Evolutionary conservation across 805 yeast genomes (phyloP).

Genomic region (Pichia scutulata): DNA sequence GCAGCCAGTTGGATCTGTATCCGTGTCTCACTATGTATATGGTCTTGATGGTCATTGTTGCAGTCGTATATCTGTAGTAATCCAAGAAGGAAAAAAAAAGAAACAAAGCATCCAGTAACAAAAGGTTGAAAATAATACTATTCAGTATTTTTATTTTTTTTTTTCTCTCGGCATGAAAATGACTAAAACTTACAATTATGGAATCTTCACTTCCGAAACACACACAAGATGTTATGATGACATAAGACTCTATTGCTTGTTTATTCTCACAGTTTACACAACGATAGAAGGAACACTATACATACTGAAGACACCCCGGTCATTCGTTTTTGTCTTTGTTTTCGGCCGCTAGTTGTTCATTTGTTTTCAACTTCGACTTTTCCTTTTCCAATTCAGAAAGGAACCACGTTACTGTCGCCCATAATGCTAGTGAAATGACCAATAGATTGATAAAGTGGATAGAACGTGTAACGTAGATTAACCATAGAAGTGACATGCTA

Average conservation of each 20-base stretch:
- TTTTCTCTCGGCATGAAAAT: no score
- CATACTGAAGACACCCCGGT: neutral
- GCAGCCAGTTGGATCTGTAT: constrained; percentile 83
- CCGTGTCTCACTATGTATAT: constrained; percentile 83
- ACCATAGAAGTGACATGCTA: constrained; percentile 43
- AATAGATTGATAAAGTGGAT: constrained; percentile 58
- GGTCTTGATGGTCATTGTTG: constrained; percentile 41
- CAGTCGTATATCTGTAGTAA: no score
- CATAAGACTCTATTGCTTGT: no score
- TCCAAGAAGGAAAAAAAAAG: no score
- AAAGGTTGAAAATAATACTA: no score
- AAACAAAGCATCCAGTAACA: no score
- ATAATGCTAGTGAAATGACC: constrained; percentile 42
- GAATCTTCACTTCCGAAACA: no score
- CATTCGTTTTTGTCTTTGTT: constrained; percentile 6
- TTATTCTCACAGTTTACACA: no score
- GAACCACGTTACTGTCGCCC: constrained; percentile 87
- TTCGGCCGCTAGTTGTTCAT: constrained; percentile 30
- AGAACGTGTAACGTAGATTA: constrained; percentile 54
- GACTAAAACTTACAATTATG: no score
- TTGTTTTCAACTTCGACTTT: constrained; percentile 35
- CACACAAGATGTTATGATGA: no score
- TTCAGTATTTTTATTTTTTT: no score
- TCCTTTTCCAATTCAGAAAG: constrained; percentile 53
- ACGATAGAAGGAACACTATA: no score